These are phyloP conservation scores for Clonostachys rosea DNA, from an alignment of 2,329 filamentous ascomycete genomes.

Conservation along the genomic window DNA sequence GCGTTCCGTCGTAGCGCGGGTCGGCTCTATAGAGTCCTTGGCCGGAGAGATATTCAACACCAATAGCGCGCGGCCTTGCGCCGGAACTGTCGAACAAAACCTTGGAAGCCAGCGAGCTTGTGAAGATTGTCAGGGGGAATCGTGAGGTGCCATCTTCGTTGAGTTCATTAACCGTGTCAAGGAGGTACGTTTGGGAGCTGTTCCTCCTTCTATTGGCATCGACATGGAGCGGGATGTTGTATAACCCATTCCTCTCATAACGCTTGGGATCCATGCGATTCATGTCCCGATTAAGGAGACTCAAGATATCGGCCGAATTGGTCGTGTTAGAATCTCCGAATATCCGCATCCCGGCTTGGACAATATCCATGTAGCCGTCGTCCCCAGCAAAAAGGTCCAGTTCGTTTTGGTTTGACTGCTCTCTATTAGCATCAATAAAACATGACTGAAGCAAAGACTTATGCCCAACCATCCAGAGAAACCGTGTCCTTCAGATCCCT, in stretches of 20 bases:
- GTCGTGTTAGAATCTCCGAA: not conserved
- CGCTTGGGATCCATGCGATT: not conserved
- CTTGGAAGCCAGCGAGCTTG: slow-evolving; percentile 5
- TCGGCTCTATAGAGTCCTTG: slow-evolving; percentile 11
- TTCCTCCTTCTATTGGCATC: slow-evolving; percentile 7
- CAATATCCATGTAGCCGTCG: not conserved
- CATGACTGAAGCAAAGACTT: not conserved
- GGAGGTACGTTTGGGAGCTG: slow-evolving; percentile 8
- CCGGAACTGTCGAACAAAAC: slow-evolving; percentile 3
- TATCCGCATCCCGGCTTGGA: not conserved
- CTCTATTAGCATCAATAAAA: not conserved
- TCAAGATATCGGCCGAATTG: not conserved
- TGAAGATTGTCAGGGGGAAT: slow-evolving; percentile 3
- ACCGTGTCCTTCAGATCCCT: slow-evolving; percentile 34
- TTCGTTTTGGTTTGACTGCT: not conserved
- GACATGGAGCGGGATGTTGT: slow-evolving; percentile 18
- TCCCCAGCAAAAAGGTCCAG: not conserved
- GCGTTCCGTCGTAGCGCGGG: not conserved
- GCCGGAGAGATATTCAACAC: slow-evolving; percentile 21
- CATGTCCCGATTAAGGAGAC: not conserved
- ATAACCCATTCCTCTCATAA: slow-evolving; percentile 10
- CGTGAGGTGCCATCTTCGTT: not conserved
- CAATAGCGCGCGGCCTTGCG: slow-evolving; percentile 24
- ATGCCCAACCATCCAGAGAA: slow-evolving; percentile 36
- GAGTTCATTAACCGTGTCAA: not conserved